Base-by-base conservation (phyloP, 129 eudicot genomes). In the Pseudognaphalium luteoalbum region DNA sequence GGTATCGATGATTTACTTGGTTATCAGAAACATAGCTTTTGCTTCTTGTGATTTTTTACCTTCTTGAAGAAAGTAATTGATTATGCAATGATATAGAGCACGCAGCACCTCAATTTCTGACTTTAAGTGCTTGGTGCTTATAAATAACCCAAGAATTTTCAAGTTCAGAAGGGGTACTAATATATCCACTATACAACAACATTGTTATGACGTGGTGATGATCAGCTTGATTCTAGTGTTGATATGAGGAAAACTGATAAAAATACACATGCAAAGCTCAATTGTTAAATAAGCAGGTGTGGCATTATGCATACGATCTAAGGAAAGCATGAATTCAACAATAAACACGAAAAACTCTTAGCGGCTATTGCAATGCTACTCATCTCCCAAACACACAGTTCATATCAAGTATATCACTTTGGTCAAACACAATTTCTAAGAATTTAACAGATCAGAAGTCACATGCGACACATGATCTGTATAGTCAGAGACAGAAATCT, bases 381-480 rank as follows among this genome's bases (percentile, higher is more conserved):
- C n/a, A 14, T 42, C 20, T 72, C 57, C 68, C 21, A 34, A 57
- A 35, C 41, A 37, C 20, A 72, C 58, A 20, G 14, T 72, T 72
- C 37, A 3, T 22, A 39, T 35, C 3, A 59, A 4, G 1, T 28
- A 59, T 34, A 42, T 59, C 54, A 77, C 35, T 29, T 78, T 4
- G 56, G 39, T 59, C 11, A 71, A 44, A 44, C 68, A 77, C 19
- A 8, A 57, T 42, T 68, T 70, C 21, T 59, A 71, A 33, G 22
- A 70, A 44, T 61, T 52, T 25, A 32, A 50, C 0, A 60, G 19
- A 70, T 41, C 51, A 70, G 3, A 78, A 30, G 32, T 60, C 60
- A 60, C 28, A 22, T 0, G 2, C 8, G n/a, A 29, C 17, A 29
- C 64, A 42, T 69, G 71, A 70, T 69, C 25, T 21, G 50, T 52